Percentiles rank a stretch among this genome's conserved stretches.
Evolutionary conservation across 163 green algal species (phyloP).

Genomic region (Chlorella variabilis): DNA sequence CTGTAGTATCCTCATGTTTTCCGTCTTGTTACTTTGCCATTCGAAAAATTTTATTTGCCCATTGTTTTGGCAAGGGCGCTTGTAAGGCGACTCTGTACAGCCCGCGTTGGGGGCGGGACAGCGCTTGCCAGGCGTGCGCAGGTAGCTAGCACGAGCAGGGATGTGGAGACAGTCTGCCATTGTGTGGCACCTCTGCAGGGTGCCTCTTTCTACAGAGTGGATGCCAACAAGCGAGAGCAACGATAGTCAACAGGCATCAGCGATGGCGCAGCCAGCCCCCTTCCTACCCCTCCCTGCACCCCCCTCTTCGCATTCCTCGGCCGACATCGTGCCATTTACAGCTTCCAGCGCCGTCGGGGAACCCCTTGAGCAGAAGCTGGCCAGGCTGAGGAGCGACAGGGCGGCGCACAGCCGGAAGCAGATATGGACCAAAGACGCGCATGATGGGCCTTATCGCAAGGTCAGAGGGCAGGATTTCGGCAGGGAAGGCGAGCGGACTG

Average conservation of each 20-base stretch:
- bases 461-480: slow-evolving; percentile 31
- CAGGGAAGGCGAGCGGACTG: not conserved
- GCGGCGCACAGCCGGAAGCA: slow-evolving; percentile 67
- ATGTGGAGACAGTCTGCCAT: too few species aligned
- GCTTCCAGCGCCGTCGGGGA: not conserved
- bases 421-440: slow-evolving; percentile 86
- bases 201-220: too few species aligned
- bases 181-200: too few species aligned
- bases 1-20: too few species aligned
- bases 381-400: slow-evolving; percentile 47
- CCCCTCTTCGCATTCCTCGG: not conserved
- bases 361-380: slow-evolving; percentile 24
- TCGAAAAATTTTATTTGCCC: too few species aligned
- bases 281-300: not conserved
- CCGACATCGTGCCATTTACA: not conserved
- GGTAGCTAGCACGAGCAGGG: too few species aligned
- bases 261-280: not conserved
- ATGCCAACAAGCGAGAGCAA: too few species aligned
- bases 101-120: too few species aligned
- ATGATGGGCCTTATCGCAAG: slow-evolving; percentile 82
- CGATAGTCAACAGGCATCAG: not conserved
- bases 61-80: too few species aligned
- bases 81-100: too few species aligned
- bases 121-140: too few species aligned
- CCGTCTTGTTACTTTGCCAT: too few species aligned